These are phyloP conservation scores for Cryphonectria japonica DNA, from an alignment of 2,329 filamentous ascomycete species.

Conservation along the genomic window DNA sequence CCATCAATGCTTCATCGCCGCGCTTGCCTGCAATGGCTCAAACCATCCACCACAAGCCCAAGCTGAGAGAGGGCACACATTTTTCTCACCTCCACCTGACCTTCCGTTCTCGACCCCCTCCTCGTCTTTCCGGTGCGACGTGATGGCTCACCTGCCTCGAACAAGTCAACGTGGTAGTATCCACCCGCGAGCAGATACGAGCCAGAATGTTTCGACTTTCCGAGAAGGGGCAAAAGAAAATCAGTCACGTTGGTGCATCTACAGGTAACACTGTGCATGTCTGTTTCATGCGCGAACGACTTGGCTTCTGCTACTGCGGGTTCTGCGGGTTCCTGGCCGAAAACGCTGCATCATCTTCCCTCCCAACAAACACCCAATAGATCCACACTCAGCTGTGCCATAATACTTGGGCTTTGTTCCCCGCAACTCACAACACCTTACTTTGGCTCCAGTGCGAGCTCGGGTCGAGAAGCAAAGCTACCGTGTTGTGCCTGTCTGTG, in stretches of 20 bases:
- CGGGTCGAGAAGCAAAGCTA: constrained; percentile 20
- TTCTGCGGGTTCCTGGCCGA: background rate
- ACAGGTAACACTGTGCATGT: constrained; percentile 16
- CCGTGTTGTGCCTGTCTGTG: constrained; percentile 24
- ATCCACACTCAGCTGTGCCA: background rate
- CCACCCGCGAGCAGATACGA: constrained; percentile 24
- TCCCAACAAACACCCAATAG: background rate
- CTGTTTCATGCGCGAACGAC: background rate
- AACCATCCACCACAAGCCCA: background rate
- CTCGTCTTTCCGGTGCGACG: constrained; percentile 21
- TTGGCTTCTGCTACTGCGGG: background rate
- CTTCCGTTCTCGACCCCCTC: constrained; percentile 15
- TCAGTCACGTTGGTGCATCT: background rate
- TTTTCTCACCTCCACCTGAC: constrained; percentile 17
- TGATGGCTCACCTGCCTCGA: constrained; percentile 23
- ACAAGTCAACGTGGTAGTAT: constrained; percentile 9
- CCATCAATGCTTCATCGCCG: background rate
- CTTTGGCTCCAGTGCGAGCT: background rate
- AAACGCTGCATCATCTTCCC: background rate
- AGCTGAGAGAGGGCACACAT: background rate
- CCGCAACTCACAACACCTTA: background rate
- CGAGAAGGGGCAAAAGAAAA: background rate
- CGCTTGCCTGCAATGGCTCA: constrained; percentile 1
- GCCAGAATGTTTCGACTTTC: background rate
- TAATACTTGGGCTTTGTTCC: background rate